Percentiles rank a stretch among this genome's conserved stretches.
Conservation (phyloP, 225 moss, liverwort and hornwort genomes). For the Sphagnum tenellum region DNA sequence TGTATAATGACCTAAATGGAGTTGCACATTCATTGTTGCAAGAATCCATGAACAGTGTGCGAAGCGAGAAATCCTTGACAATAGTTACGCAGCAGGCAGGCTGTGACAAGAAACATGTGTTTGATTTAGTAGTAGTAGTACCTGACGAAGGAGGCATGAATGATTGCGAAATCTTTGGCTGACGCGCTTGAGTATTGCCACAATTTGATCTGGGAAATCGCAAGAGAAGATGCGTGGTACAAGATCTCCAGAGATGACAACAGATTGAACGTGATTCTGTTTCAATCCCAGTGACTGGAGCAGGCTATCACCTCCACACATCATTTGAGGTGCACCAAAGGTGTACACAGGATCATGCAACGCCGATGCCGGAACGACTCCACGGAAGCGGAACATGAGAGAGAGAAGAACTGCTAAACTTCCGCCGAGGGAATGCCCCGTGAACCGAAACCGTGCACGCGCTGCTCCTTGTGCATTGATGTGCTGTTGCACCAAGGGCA, state of each 20-base stretch:
- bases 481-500: slow-evolving; percentile 47
- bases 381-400: slow-evolving; percentile 64
- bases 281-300: slow-evolving; percentile 62
- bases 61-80: not conserved
- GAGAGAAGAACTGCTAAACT: slow-evolving; percentile 59
- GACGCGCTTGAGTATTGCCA: slow-evolving; percentile 60
- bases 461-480: slow-evolving; percentile 29
- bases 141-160: slow-evolving; percentile 64
- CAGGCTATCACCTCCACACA: slow-evolving; percentile 81
- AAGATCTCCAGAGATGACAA: slow-evolving; percentile 85
- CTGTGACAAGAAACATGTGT: not conserved
- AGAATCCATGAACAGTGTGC: not conserved
- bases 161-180: slow-evolving; percentile 75
- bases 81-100: not conserved
- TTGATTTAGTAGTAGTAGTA: slow-evolving; percentile 5
- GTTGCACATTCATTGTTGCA: no score
- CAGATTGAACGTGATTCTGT: slow-evolving; percentile 54
- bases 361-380: slow-evolving; percentile 36
- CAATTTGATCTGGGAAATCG: slow-evolving; percentile 70
- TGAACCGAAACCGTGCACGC: slow-evolving; percentile 46
- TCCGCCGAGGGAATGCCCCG: slow-evolving; percentile 85
- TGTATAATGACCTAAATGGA: no score
- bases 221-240: slow-evolving; percentile 75
- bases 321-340: slow-evolving; percentile 69
- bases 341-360: slow-evolving; percentile 63